Base-by-base conservation (phyloP, 1,284 basidiomycete species). In the Phellinidium pouzarii region DNA sequence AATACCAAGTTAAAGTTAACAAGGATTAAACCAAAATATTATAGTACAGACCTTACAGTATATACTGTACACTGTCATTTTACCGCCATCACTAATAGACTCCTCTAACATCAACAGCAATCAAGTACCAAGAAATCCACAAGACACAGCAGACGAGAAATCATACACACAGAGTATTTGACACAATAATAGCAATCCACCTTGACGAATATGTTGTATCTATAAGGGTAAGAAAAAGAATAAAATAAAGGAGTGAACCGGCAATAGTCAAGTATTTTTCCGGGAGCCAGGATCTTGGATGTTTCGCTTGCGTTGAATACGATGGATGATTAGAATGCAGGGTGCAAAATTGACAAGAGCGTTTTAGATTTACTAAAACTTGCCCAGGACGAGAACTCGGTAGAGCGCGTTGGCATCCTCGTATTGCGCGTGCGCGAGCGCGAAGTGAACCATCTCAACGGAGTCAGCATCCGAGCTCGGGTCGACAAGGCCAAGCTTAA, bases 401-500 rank as follows among this genome's bases (percentile, higher is more conserved):
- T 87, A 89, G 41, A 89, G 72, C 53, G 70, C 65, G 59, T 83
- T 85, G 9, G 86, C 86, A 58, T 88, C 86, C 63, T 87, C 83
- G 57, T 85, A 81, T 3, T 81, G 74, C 3, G 87, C 74, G 61
- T 84, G 74, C 42, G 78, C 75, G 44, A 89, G 71, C 37, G 80
- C 78, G 60, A 89, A 89, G 63, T 86, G 81, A 11, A 74, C 72
- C 74, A 89, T 87, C 66, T 87, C 87, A 2, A 82, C 75, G 0
- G 80, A 76, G 61, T 87, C 83, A 4, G 76, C 76, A 59, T 87
- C 84, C 12, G 71, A 73, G 8, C 69, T 64, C 0, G 77, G 70
- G 59, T 86, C 80, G 46, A 85, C 74, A 59, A 87, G 75, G 41
- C 67, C 68, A 12, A 79, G 69, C 61, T 83, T 82, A 67, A 86